Evolutionary conservation across 2,329 filamentous ascomycete genomes (phyloP).

Genomic region (Cercospora sp.): DNA sequence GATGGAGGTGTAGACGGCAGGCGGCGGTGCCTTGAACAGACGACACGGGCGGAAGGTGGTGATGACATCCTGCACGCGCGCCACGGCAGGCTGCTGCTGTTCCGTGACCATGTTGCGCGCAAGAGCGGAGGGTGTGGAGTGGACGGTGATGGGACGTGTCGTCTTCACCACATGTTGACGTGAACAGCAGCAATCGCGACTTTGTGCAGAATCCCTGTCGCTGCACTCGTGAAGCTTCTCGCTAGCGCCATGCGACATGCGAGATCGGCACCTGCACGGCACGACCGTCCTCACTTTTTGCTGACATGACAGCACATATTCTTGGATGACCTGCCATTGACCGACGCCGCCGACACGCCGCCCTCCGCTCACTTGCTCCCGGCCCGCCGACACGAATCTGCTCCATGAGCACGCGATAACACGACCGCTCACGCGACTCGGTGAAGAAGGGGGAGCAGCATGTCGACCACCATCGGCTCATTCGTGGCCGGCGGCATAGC

Average conservation of each 20-base stretch:
- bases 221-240: neutral
- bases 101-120: slow-evolving; percentile 27
- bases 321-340: neutral
- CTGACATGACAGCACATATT: neutral
- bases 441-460: slow-evolving; percentile 27
- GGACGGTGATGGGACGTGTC: neutral
- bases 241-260: slow-evolving; percentile 3
- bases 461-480: slow-evolving; percentile 59
- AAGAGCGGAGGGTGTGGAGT: neutral
- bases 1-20: slow-evolving; percentile 76
- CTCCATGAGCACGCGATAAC: slow-evolving; percentile 19
- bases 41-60: slow-evolving; percentile 71
- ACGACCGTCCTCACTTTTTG: neutral
- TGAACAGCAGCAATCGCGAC: neutral
- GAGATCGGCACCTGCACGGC: neutral
- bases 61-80: slow-evolving; percentile 75
- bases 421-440: slow-evolving; percentile 5
- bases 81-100: slow-evolving; percentile 37
- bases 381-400: neutral
- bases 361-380: neutral
- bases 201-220: neutral
- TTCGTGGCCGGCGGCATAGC: slow-evolving; percentile 96
- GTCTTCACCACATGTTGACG: neutral
- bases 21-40: slow-evolving; percentile 50
- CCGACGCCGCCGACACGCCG: neutral